Percentiles rank a stretch among this genome's conserved stretches.
phyloP scores from a whole-genome alignment of 345 rosid species.

The Ceriops decandra region DNA sequence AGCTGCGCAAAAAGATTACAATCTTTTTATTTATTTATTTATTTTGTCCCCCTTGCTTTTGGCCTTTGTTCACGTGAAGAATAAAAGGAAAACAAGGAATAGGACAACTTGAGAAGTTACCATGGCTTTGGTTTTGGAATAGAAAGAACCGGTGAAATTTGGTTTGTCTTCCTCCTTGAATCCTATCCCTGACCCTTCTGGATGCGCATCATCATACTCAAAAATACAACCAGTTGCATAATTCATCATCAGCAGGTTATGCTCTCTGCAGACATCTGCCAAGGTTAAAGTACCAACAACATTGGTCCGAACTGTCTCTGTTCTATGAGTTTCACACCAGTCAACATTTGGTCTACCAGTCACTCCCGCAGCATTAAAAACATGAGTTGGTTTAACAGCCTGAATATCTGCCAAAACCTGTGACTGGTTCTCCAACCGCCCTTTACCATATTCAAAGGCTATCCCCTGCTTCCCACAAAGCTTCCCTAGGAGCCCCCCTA shows the following conservation, averaged over 20 bases:
- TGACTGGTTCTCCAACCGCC: constrained; percentile 19
- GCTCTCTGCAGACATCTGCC: constrained; percentile 20
- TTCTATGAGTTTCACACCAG: constrained; percentile 22
- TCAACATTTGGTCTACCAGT: constrained; percentile 27
- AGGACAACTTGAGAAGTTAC: background rate
- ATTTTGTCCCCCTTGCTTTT: no score
- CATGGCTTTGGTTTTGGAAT: constrained; percentile 24
- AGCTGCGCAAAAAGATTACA: background rate
- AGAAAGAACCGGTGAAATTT: constrained; percentile 19
- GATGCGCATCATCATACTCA: constrained; percentile 20
- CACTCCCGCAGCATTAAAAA: constrained; percentile 23
- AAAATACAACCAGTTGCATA: constrained; percentile 18
- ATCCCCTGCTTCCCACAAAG: constrained; percentile 23
- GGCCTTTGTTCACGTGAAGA: background rate
- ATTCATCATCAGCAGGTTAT: constrained; percentile 13
- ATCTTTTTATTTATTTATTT: background rate
- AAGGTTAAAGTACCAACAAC: constrained; percentile 18
- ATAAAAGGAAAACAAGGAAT: background rate
- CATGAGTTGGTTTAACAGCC: constrained; percentile 20
- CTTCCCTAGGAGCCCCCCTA: constrained; percentile 20
- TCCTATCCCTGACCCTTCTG: constrained; percentile 17
- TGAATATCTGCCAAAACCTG: constrained; percentile 14
- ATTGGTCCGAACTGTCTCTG: constrained; percentile 19
- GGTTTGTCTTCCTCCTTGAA: constrained; percentile 21
- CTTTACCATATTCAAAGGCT: constrained; percentile 19